Conservation (phyloP, 106 monocot genomes). For the Platanthera zijinensis region DNA sequence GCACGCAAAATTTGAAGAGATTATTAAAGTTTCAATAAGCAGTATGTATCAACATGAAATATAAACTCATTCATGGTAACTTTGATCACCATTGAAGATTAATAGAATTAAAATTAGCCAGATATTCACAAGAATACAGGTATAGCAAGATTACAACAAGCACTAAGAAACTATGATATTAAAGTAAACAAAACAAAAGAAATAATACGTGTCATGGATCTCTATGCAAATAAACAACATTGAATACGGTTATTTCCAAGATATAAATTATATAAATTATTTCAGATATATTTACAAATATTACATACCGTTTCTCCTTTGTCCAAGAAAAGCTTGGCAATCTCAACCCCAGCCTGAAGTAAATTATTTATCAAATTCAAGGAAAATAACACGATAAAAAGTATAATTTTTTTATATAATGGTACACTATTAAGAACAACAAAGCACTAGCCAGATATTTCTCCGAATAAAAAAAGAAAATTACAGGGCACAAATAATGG, state of each 20-base stretch:
- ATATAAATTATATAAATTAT: not conserved
- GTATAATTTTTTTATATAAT: not conserved
- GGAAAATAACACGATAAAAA: not conserved
- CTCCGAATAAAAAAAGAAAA: not conserved
- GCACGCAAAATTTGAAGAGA: not conserved
- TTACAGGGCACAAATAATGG: not conserved
- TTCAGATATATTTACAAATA: not conserved
- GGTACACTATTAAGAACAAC: not conserved
- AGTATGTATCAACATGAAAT: not conserved
- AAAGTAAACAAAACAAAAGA: not conserved
- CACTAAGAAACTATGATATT: not conserved
- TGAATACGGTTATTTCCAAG: not conserved
- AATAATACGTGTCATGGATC: not conserved
- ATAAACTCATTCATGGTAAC: not conserved
- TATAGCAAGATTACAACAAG: not conserved
- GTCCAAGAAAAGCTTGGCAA: conserved; percentile 79
- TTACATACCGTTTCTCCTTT: conserved; percentile 75
- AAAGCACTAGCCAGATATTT: not conserved
- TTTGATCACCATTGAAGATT: not conserved
- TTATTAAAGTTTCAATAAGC: not conserved
- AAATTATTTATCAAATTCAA: conserved; percentile 11
- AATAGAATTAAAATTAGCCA: not conserved
- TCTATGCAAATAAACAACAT: not conserved
- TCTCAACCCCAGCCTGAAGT: conserved; percentile 77
- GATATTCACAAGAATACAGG: not conserved